These are phyloP conservation scores for Nannizziopsis barbatae DNA, from an alignment of 2,329 filamentous ascomycete species.

Conservation along the genomic window DNA sequence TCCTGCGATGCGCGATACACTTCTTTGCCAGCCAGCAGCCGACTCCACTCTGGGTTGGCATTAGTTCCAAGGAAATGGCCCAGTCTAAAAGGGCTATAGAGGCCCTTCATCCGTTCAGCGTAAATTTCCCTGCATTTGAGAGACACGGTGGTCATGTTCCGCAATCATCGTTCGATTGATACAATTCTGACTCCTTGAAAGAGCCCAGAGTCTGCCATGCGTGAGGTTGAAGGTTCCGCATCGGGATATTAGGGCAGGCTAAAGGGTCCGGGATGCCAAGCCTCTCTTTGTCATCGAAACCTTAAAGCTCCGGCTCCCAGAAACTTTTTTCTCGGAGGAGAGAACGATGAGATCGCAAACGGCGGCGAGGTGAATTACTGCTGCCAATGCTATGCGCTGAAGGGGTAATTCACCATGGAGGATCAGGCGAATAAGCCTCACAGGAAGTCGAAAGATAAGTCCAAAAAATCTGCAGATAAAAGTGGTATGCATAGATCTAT, in stretches of 20 bases:
- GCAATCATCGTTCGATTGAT: no score
- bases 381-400: neutral
- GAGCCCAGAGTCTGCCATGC: no score
- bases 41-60: neutral
- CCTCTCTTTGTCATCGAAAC: slow-evolving; percentile 2
- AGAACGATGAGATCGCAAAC: neutral
- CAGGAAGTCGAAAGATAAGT: slow-evolving; percentile 80
- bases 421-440: slow-evolving; percentile 77
- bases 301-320: slow-evolving; percentile 3
- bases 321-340: slow-evolving; percentile 7
- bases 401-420: slow-evolving; percentile 49
- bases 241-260: neutral
- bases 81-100: no score
- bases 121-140: no score
- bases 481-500: slow-evolving; percentile 7
- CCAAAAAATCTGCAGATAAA: slow-evolving; percentile 37
- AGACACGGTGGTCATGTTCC: no score
- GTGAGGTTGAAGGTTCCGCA: neutral
- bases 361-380: neutral
- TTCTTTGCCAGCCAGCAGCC: neutral
- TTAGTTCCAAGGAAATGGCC: neutral
- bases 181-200: no score
- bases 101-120: no score
- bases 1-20: neutral
- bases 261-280: neutral